phyloP scores from a whole-genome alignment of 2,329 filamentous ascomycete genomes.

The Penicillium paneum region DNA sequence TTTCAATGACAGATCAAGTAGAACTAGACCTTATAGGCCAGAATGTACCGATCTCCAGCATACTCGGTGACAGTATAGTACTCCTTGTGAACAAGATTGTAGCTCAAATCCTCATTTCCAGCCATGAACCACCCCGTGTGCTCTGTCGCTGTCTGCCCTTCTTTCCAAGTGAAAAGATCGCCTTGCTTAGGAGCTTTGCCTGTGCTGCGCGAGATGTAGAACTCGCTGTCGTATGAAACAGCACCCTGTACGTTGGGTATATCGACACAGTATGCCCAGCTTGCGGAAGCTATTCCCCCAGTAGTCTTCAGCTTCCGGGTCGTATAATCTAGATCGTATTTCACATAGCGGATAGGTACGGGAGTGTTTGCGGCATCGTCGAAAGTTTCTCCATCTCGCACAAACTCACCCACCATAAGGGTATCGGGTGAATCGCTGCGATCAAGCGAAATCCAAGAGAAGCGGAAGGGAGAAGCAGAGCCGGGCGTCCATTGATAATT shows the following conservation, averaged over 20 bases:
- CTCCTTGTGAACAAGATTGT: conserved; percentile 25
- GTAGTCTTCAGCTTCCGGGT: conserved; percentile 26
- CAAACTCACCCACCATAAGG: conserved; percentile 37
- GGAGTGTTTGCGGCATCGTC: conserved; percentile 5
- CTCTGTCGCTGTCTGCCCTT: conserved; percentile 23
- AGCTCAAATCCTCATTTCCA: conserved; percentile 36
- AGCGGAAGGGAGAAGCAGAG: conserved; percentile 28
- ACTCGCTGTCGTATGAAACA: conserved; percentile 29
- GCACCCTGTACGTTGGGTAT: conserved; percentile 37
- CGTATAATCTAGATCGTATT: conserved; percentile 31
- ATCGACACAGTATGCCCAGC: conserved; percentile 34
- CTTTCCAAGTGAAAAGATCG: conserved; percentile 35
- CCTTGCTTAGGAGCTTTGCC: conserved; percentile 23
- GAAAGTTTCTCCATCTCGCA: conserved; percentile 17
- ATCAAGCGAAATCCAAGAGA: conserved; percentile 39
- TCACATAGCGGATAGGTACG: conserved; percentile 29
- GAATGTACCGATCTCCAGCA: conserved; percentile 7
- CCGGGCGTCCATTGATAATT: conserved; percentile 12
- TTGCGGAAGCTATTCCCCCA: conserved; percentile 18
- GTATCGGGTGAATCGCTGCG: conserved; percentile 31
- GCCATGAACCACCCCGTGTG: conserved; percentile 21
- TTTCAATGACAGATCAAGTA: not conserved
- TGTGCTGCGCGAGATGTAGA: conserved; percentile 37
- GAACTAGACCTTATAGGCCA: conserved; percentile 8
- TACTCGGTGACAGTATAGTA: conserved; percentile 27